Percentiles rank a stretch among this genome's conserved stretches.
These are phyloP conservation scores for Mycena vulgaris DNA, from an alignment of 768 basidiomycete genomes.

Conservation along the genomic window DNA sequence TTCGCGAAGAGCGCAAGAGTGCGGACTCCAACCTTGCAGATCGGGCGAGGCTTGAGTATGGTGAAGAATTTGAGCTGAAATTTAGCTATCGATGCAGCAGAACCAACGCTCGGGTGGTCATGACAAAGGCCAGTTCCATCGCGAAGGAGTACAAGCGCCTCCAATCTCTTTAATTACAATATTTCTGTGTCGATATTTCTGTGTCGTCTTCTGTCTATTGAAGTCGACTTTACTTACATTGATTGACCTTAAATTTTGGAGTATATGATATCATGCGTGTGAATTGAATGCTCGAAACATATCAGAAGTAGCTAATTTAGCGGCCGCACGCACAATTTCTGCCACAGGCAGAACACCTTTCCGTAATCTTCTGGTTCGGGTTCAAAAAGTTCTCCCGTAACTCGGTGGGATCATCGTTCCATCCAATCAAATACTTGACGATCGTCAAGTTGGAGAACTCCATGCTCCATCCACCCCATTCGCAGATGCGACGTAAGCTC, in stretches of 20 bases:
- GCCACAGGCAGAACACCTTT: constrained; percentile 47
- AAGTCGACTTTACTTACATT: too few species aligned
- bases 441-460: constrained; percentile 57
- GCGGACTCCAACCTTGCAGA: constrained; percentile 27
- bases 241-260: too few species aligned
- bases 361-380: constrained; percentile 41
- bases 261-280: too few species aligned
- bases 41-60: constrained; percentile 30
- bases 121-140: constrained; percentile 33
- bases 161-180: constrained; percentile 21
- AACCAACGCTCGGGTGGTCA: constrained; percentile 14
- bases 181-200: too few species aligned
- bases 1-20: constrained; percentile 20
- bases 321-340: constrained; percentile 47
- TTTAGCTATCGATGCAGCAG: constrained; percentile 40
- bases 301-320: neutral
- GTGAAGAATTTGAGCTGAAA: constrained; percentile 21
- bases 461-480: constrained; percentile 61
- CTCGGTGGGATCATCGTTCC: constrained; percentile 54
- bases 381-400: too few species aligned
- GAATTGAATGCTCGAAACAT: too few species aligned
- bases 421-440: constrained; percentile 59
- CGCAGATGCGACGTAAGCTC: too few species aligned
- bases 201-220: too few species aligned
- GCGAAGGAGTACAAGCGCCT: constrained; percentile 24